These are phyloP conservation scores for Pseudocercospora cruenta DNA, from an alignment of 2,329 filamentous ascomycete genomes.

Conservation along the genomic window DNA sequence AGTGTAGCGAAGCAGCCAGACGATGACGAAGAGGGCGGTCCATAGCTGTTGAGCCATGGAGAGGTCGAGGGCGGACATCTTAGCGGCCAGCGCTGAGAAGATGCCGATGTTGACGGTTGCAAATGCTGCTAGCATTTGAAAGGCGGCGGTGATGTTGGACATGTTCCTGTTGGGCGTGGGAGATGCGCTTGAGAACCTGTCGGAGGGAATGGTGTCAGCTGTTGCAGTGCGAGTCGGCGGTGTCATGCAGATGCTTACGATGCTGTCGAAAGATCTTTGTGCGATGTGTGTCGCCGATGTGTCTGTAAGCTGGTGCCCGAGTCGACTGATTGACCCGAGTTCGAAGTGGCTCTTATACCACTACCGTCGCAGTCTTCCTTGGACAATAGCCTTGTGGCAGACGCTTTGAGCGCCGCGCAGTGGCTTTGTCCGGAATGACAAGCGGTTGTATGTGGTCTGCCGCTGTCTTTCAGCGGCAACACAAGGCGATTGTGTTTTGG, in stretches of 20 bases:
- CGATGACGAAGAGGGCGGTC: constrained; percentile 20
- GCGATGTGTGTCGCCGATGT: background rate
- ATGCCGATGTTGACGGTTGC: background rate
- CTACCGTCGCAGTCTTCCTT: constrained; percentile 8
- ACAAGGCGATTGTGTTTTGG: background rate
- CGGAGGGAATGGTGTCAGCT: background rate
- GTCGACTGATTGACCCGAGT: background rate
- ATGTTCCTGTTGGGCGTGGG: background rate
- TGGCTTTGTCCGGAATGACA: constrained; percentile 18
- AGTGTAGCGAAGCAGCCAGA: constrained; percentile 33
- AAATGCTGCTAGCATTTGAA: background rate
- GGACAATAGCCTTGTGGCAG: constrained; percentile 19
- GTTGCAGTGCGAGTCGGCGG: background rate
- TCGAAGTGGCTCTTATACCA: background rate
- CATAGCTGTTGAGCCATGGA: background rate
- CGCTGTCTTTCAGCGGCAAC: constrained; percentile 18
- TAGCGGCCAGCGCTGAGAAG: background rate
- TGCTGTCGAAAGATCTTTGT: background rate
- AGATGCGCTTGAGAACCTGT: background rate
- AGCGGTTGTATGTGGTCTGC: constrained; percentile 7
- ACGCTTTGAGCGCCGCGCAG: constrained; percentile 13
- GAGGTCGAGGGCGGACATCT: background rate
- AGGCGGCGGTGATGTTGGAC: background rate
- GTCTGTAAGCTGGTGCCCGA: background rate
- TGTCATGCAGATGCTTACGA: background rate